Conservation (phyloP, 768 basidiomycete genomes). For the Amanita jacksonii region DNA sequence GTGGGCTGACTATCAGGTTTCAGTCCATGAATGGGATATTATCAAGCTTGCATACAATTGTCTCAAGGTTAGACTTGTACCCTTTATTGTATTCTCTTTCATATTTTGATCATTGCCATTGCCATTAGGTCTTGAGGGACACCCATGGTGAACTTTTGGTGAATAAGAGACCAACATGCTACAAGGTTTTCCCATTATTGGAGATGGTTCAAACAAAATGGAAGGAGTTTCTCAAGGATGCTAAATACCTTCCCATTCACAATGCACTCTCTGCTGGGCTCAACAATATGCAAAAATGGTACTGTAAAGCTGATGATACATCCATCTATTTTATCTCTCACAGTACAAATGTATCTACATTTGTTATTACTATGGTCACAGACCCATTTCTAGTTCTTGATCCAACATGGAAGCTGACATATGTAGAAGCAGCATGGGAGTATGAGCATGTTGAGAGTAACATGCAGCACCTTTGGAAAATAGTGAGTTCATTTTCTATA, state of each 20-base stretch:
- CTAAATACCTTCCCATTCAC: constrained; percentile 7
- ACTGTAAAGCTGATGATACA: constrained; percentile 10
- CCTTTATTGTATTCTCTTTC: neutral
- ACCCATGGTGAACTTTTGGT: constrained; percentile 10
- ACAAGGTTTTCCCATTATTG: constrained; percentile 8
- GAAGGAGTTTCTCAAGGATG: constrained; percentile 1
- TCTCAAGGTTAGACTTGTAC: neutral
- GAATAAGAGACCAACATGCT: constrained; percentile 7
- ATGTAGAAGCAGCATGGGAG: constrained; percentile 9
- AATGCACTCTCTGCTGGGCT: constrained; percentile 10
- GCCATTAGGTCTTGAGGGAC: constrained; percentile 6
- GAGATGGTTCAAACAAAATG: constrained; percentile 9
- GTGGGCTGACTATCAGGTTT: constrained; percentile 4
- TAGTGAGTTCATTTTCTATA: neutral
- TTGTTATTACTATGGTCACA: neutral
- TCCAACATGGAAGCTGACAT: constrained; percentile 8
- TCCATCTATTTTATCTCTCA: constrained; percentile 10
- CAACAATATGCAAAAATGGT: constrained; percentile 12
- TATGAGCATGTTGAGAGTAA: neutral
- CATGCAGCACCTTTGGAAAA: neutral
- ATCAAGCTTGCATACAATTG: constrained; percentile 5
- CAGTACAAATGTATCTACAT: neutral
- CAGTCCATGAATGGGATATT: constrained; percentile 5
- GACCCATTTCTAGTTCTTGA: constrained; percentile 7
- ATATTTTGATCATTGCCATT: neutral